A percentile compares a stretch with the other conserved stretches of the same genome.
Conservation (phyloP, 768 basidiomycete genomes). For the Cystoderma amianthinum region DNA sequence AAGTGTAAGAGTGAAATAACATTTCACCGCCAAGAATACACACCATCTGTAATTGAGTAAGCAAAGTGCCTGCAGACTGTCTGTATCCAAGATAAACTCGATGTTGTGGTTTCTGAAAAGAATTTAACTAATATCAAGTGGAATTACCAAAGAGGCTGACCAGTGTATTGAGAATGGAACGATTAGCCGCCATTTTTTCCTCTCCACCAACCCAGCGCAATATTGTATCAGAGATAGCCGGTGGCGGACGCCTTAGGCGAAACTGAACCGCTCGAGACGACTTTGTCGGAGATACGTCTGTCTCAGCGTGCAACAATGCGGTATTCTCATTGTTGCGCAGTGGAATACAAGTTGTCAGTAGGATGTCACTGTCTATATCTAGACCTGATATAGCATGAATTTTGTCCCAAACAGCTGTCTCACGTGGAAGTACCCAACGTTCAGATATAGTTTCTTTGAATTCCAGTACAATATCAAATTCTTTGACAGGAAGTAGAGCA, state of each 20-base stretch:
- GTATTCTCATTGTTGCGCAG: conserved; percentile 16
- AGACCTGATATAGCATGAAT: conserved; percentile 11
- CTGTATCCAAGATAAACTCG: conserved; percentile 51
- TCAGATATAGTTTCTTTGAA: conserved; percentile 58
- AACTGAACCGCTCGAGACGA: conserved; percentile 25
- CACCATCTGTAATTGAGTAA: conserved; percentile 57
- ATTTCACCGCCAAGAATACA: conserved; percentile 8
- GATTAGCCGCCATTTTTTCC: conserved; percentile 43
- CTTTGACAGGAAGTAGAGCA: conserved; percentile 30
- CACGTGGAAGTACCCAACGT: conserved; percentile 65
- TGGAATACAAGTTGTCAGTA: conserved; percentile 38
- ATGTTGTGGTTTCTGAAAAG: conserved; percentile 29
- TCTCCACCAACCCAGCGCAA: conserved; percentile 55
- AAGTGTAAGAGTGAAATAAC: neutral
- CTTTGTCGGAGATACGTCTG: no score
- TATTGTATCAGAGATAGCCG: conserved; percentile 51
- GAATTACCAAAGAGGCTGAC: conserved; percentile 23
- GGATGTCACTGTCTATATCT: conserved; percentile 20
- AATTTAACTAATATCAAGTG: conserved; percentile 7
- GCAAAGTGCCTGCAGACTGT: conserved; percentile 46
- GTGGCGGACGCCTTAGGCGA: conserved; percentile 38
- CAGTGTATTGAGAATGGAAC: conserved; percentile 24
- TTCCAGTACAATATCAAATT: conserved; percentile 71
- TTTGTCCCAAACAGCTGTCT: conserved; percentile 42
- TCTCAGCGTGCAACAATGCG: no score